Conservation (phyloP, 139 green algal genomes). For the Tetradesmus lagerheimii region DNA sequence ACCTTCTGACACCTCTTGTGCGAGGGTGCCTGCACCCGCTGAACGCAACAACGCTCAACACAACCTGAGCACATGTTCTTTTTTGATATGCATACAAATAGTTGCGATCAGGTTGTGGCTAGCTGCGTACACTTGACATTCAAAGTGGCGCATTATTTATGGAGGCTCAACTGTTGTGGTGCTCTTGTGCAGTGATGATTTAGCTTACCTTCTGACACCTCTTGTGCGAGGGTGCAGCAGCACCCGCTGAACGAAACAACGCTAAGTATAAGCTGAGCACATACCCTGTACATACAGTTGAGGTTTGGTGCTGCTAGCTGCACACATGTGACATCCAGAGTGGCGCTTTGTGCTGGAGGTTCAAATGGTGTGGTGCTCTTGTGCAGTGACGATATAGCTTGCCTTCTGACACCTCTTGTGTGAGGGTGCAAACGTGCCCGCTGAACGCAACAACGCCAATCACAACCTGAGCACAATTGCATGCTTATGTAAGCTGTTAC, state of each 20-base stretch:
- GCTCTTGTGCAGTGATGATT: conserved; percentile 24
- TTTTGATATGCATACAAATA: too few species aligned
- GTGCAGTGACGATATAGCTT: conserved; percentile 20
- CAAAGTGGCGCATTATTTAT: too few species aligned
- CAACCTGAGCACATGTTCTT: conserved; percentile 16
- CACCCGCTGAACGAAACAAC: conserved; percentile 23
- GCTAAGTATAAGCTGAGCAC: conserved; percentile 19
- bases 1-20: conserved; percentile 46
- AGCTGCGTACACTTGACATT: too few species aligned
- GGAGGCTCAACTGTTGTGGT: too few species aligned
- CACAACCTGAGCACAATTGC: neutral
- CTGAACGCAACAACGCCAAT: conserved; percentile 34
- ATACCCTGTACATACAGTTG: too few species aligned
- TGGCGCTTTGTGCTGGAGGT: neutral
- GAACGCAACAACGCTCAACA: conserved; percentile 31
- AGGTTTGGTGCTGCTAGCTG: neutral
- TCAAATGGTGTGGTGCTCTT: neutral
- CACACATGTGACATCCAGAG: too few species aligned
- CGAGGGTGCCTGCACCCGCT: neutral
- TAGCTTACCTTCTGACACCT: conserved; percentile 36
- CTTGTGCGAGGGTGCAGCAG: conserved; percentile 20
- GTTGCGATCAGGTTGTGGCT: too few species aligned
- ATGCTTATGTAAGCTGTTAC: neutral
- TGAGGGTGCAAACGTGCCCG: neutral
- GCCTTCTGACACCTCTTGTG: conserved; percentile 46